Percentiles rank a stretch among this genome's conserved stretches.
Evolutionary conservation across 352 stramenopile species (phyloP).

Genomic region (Phytophthora palmivora): DNA sequence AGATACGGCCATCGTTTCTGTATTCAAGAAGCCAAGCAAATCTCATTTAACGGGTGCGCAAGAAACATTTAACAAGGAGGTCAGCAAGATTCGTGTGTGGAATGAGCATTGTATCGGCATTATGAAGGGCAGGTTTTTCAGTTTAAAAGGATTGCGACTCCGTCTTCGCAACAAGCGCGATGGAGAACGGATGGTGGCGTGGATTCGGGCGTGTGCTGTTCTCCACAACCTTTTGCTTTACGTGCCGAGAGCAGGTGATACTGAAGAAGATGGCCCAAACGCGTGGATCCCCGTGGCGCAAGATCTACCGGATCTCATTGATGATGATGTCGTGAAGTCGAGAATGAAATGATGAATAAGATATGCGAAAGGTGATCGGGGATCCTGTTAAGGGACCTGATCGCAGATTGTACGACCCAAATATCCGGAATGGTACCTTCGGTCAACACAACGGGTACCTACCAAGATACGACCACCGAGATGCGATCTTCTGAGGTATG

Average conservation of each 20-base stretch:
- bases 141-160: constrained; percentile 12
- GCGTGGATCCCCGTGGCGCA: constrained; percentile 7
- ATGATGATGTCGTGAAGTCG: too few species aligned
- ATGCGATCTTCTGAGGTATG: too few species aligned
- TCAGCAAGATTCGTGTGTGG: too few species aligned
- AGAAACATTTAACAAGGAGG: constrained; percentile 6
- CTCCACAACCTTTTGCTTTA: constrained; percentile 13
- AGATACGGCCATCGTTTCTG: constrained; percentile 7
- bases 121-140: constrained; percentile 11
- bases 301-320: constrained; percentile 7
- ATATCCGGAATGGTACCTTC: too few species aligned
- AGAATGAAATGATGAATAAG: too few species aligned
- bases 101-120: constrained; percentile 16
- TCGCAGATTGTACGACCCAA: too few species aligned
- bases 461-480: too few species aligned
- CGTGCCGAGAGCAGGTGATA: not conserved
- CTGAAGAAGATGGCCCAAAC: constrained; percentile 1
- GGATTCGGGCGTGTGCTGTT: constrained; percentile 14
- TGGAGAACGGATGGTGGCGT: constrained; percentile 8
- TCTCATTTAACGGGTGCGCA: constrained; percentile 1
- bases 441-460: too few species aligned
- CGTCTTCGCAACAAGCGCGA: constrained; percentile 9
- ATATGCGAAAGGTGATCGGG: too few species aligned
- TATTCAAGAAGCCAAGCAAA: constrained; percentile 6
- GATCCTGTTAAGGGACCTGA: too few species aligned